Conservation (phyloP, 2,329 filamentous ascomycete genomes). For the Madurella fahalii region DNA sequence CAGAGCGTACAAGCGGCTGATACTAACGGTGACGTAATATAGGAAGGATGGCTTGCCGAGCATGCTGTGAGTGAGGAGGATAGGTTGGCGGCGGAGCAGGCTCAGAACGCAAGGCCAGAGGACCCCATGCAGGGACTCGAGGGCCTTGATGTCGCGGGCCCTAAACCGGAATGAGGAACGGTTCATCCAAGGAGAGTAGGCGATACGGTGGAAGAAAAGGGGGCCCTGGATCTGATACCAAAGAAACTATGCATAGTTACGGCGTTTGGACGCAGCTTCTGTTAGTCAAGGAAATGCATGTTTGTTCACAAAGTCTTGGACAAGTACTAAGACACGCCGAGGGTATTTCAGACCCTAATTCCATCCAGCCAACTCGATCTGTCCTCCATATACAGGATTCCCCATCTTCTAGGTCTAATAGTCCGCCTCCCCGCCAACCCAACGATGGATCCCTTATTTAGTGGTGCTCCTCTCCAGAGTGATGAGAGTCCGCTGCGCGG, state of each 20-base stretch:
- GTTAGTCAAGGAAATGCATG: conserved; percentile 13
- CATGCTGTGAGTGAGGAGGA: conserved; percentile 83
- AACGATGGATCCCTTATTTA: conserved; percentile 13
- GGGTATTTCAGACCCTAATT: not conserved
- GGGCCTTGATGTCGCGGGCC: conserved; percentile 88
- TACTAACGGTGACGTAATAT: conserved; percentile 18
- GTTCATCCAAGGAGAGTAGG: not conserved
- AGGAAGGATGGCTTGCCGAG: conserved; percentile 93
- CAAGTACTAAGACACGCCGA: conserved; percentile 5
- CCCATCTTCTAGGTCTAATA: conserved; percentile 15
- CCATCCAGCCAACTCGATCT: conserved; percentile 6
- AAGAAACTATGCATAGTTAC: conserved; percentile 39
- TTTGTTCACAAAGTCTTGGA: conserved; percentile 8
- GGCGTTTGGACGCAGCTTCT: conserved; percentile 36
- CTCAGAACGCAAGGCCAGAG: conserved; percentile 53
- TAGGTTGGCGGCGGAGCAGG: conserved; percentile 53
- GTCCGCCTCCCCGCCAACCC: conserved; percentile 13
- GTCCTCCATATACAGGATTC: conserved; percentile 23
- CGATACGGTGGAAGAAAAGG: not conserved
- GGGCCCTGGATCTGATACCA: conserved; percentile 3
- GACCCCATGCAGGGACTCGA: conserved; percentile 97
- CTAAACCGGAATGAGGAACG: conserved; percentile 62
- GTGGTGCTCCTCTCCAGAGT: conserved; percentile 27
- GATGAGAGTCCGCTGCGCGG: conserved; percentile 40
- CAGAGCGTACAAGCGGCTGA: not conserved